Base-by-base conservation (phyloP, 2,329 filamentous ascomycete genomes). In the Fusarium globosum region DNA sequence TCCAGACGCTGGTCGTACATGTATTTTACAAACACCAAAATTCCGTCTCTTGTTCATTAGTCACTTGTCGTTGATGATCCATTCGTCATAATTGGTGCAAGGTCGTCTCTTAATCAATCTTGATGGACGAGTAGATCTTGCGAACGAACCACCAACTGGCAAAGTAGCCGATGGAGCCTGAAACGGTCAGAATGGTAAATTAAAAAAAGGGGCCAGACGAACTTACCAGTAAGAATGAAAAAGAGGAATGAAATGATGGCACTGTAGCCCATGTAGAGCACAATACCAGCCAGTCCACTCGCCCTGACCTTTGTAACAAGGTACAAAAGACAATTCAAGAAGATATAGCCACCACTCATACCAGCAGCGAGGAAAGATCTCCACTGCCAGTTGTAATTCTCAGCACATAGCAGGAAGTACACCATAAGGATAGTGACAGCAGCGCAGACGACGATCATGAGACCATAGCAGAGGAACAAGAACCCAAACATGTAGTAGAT, bases 401-500 rank as follows among this genome's bases (percentile, higher is more conserved):
- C 96, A 1, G 94, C 92, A 80, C 96, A 98, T 20, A 99, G 90
- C 76, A 99, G 82, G 86, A 98, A 98, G 84, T 99, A 99, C 0
- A 98, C 94, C 88, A 98, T 92, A 23, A 99, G 86, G 14, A 98
- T 92, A 2, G 96, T 98, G 45, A 97, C 96, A 2, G 95, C 92
- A 0, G 96, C 96, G 67, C 93, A 95, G 2, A 96, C 98, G 77
- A 97, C 93, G 77, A 98, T 94, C 95, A 99, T 98, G 56, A 99
- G 89, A 16, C 94, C 95, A 80, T 97, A 99, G 87, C 95, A 98
- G 64, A 99, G 89, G 87, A 99, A 99, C 41, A 99, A 86, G 88
- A 99, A 99, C 28, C 96, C 96, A 79, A 99, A 99, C 96, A 99
- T 99, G 88, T 99, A 99, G 88, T 99, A 99, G 75, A 99, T 96